These are phyloP conservation scores for Pleurotus pulmonarius DNA, from an alignment of 768 basidiomycete genomes.

Conservation along the genomic window DNA sequence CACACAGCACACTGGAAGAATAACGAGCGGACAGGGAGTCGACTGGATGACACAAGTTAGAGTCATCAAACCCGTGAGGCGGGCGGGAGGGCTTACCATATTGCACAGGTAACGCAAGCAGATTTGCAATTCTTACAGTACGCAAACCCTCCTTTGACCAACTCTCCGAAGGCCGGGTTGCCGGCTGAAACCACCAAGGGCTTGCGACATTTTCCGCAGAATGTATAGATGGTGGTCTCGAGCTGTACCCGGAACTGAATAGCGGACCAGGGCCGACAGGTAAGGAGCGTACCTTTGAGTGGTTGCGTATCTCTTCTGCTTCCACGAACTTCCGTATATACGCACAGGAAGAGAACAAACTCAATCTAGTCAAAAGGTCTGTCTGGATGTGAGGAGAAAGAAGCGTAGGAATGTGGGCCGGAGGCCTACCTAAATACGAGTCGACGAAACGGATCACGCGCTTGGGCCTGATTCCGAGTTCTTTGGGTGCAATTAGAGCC, in stretches of 20 bases:
- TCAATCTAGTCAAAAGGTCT: slow-evolving; percentile 65
- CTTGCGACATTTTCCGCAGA: slow-evolving; percentile 69
- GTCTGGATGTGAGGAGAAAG: background rate
- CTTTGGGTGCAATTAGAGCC: slow-evolving; percentile 53
- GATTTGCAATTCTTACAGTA: slow-evolving; percentile 56
- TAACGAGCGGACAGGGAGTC: slow-evolving; percentile 67
- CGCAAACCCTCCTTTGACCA: slow-evolving; percentile 41
- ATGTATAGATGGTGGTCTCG: slow-evolving; percentile 67
- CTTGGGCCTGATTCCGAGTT: slow-evolving; percentile 44
- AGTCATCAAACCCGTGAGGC: background rate
- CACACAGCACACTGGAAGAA: slow-evolving; percentile 76
- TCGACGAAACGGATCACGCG: slow-evolving; percentile 57
- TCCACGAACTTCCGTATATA: slow-evolving; percentile 68
- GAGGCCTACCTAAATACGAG: slow-evolving; percentile 63
- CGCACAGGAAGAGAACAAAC: slow-evolving; percentile 64
- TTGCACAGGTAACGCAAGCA: slow-evolving; percentile 52
- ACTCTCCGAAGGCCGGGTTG: slow-evolving; percentile 18
- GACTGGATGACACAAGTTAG: slow-evolving; percentile 36
- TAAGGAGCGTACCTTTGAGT: slow-evolving; percentile 44
- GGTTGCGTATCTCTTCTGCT: slow-evolving; percentile 45
- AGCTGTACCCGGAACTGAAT: slow-evolving; percentile 35
- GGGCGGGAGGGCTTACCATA: slow-evolving; percentile 52
- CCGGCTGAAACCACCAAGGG: slow-evolving; percentile 44
- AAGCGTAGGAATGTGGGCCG: no score
- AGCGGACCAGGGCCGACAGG: background rate